Evolutionary conservation across 257 asterid species (phyloP), one percentile per base, ranked within the genome.

Genomic region (Nicotiana knightiana): DNA sequence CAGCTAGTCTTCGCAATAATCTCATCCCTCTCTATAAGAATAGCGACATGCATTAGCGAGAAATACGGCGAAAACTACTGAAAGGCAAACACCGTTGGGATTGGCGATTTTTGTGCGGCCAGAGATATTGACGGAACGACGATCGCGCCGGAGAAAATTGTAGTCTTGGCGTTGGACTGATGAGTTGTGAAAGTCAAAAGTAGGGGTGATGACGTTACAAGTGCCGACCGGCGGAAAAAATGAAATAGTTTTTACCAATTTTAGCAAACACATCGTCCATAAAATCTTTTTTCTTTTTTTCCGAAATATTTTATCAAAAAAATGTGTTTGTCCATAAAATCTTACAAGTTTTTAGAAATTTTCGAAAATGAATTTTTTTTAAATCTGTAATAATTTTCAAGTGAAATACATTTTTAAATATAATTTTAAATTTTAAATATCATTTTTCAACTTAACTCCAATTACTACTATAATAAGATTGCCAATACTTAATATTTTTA

Each of bases 1-100:
- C 93, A 13, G 89, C 89, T 80, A 93, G 71, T 81, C 81, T 88
- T 67, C 86, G 91, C 48, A 93, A 87, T 39, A 91, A 82, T 51
- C 96, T 90, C 98, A 93, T 93, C 55, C 67, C 43, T 81, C 26
- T 28, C 51, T 68, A 84, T 57, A 71, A 43, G 62, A 61, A 59
- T 58, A 81, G 64, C 46, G 15, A 58, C 11, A 61, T 77, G 51
- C 61, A 55, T 65, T 16, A 62, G 61, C 37, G 59, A 24, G 61
- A 26, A 37, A n/a, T 21, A 62, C 17, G 76, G 17, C 30, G 11
- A 35, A 37, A 37, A 65, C 7, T 65, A 80, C 77, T 51, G 10
- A 61, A 59, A 15, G 26, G 18, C 59, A 48, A 43, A 77, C 77
- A 54, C 65, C 77, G 77, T 17, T 6, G 16, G 0, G 3, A 37